phyloP scores from a whole-genome alignment of 306 rosid genomes.

The Abrus pulchellus region DNA sequence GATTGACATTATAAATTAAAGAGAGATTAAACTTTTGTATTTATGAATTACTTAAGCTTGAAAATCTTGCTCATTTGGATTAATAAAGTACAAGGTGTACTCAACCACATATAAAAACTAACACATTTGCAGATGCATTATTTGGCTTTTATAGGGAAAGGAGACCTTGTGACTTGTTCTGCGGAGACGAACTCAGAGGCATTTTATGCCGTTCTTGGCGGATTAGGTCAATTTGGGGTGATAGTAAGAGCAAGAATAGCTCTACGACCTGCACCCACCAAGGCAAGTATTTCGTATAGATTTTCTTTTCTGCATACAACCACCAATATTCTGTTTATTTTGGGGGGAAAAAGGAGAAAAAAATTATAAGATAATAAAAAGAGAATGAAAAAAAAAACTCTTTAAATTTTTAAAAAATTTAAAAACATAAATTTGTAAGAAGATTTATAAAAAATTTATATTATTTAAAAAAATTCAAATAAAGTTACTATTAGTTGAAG shows the following conservation, averaged over 20 bases:
- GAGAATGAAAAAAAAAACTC: no score
- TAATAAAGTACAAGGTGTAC: no score
- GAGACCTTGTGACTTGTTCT: conserved; percentile 73
- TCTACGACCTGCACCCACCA: conserved; percentile 60
- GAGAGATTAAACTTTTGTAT: not conserved
- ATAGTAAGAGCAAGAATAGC: conserved; percentile 85
- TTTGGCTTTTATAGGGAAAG: conserved; percentile 57
- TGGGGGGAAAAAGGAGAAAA: no score
- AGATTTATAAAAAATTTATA: no score
- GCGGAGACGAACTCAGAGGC: conserved; percentile 43
- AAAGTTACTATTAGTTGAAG: no score
- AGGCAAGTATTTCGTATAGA: conserved; percentile 44
- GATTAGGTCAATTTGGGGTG: conserved; percentile 86
- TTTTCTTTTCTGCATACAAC: not conserved
- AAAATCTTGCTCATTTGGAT: not conserved
- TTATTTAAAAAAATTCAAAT: no score
- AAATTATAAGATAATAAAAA: no score
- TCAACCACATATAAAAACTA: no score
- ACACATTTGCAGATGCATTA: not conserved
- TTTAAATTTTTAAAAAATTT: no score
- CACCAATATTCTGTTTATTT: not conserved
- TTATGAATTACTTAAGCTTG: not conserved
- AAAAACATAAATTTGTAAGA: no score
- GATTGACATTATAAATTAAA: not conserved
- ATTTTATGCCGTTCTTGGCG: conserved; percentile 79